These are phyloP conservation scores for Entomophthora muscae DNA, from an alignment of 371 early-diverging fungal species.

Conservation along the genomic window DNA sequence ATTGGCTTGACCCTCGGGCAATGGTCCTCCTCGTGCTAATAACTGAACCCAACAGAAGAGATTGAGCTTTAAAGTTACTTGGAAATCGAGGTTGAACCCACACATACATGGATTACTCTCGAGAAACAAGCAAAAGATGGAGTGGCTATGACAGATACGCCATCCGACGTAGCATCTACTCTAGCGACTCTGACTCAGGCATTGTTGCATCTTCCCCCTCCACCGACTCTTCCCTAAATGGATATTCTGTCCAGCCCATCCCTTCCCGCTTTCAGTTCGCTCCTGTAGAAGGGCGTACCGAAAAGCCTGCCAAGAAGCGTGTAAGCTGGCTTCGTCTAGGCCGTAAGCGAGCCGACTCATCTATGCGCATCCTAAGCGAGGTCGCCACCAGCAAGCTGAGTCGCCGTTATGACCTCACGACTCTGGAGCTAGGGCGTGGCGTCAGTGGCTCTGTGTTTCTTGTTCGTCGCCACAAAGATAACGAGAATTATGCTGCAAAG, in stretches of 20 bases:
- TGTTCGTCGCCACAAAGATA: not conserved
- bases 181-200: not conserved
- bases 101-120: not conserved
- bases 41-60: too few species aligned
- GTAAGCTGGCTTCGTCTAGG: not conserved
- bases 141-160: slow-evolving; percentile 8
- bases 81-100: too few species aligned
- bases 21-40: too few species aligned
- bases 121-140: not conserved
- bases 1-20: too few species aligned
- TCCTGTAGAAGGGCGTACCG: not conserved
- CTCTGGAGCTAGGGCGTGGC: not conserved
- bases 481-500: not conserved
- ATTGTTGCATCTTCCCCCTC: not conserved
- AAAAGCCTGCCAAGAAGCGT: not conserved
- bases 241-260: not conserved
- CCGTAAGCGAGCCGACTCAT: not conserved
- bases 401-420: not conserved
- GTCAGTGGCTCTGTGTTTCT: slow-evolving; percentile 4
- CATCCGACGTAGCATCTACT: slow-evolving; percentile 2
- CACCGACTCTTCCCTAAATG: not conserved
- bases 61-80: too few species aligned
- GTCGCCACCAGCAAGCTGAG: not conserved
- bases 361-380: not conserved
- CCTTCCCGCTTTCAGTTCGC: slow-evolving; percentile 7